Conservation (phyloP, 2,329 filamentous ascomycete species). For the Colletotrichum spaethianum region DNA sequence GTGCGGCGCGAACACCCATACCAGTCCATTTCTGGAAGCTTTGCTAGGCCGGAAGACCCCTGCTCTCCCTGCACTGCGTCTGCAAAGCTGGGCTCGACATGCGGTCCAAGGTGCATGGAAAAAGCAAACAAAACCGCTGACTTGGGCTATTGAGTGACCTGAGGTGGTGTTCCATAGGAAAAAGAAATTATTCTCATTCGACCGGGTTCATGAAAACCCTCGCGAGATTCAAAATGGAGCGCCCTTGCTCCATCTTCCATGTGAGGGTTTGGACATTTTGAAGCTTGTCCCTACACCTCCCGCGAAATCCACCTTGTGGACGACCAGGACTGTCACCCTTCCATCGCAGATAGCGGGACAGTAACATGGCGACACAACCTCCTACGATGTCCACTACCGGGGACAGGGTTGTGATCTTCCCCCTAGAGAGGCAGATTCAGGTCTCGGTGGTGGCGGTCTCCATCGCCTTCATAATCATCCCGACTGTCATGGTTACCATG, state of each 20-base stretch:
- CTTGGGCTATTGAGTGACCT: background rate
- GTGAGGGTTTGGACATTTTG: background rate
- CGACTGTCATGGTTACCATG: conserved; percentile 19
- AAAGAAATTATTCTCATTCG: background rate
- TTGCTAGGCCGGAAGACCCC: background rate
- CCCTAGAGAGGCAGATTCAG: conserved; percentile 28
- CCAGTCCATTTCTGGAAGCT: conserved; percentile 13
- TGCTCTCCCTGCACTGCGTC: conserved; percentile 17
- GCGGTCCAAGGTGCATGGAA: background rate
- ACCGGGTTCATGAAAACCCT: background rate
- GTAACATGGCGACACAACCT: conserved; percentile 22
- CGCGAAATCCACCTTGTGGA: conserved; percentile 2
- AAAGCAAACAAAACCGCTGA: conserved; percentile 22
- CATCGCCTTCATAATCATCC: conserved; percentile 27
- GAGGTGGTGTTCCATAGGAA: background rate
- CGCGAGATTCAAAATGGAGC: conserved; percentile 2
- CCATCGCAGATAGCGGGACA: background rate
- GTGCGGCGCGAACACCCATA: background rate
- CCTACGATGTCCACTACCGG: conserved; percentile 11
- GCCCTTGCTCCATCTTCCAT: conserved; percentile 2
- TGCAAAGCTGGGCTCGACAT: conserved; percentile 18
- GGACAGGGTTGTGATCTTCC: conserved; percentile 3
- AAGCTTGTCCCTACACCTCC: background rate
- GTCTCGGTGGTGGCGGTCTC: conserved; percentile 33
- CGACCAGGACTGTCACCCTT: background rate